Conservation (phyloP, 305 asterid species). For the Fraxinus greggii region DNA sequence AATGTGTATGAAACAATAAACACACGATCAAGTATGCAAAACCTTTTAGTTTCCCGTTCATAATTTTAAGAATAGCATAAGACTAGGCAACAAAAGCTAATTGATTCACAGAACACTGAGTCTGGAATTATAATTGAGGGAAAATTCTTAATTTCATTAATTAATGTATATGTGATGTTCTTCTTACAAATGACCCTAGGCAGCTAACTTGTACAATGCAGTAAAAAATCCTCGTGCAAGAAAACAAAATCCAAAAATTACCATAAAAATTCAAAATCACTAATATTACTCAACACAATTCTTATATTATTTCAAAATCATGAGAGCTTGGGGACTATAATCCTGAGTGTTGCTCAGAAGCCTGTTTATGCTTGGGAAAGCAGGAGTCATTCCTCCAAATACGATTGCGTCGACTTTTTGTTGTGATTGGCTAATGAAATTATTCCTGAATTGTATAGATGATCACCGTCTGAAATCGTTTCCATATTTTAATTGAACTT, state of each 20-base stretch:
- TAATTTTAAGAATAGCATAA: background rate
- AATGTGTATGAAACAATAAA: background rate
- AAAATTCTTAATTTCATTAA: background rate
- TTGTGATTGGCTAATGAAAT: too few relatives aligned
- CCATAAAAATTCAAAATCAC: background rate
- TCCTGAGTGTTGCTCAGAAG: too few relatives aligned
- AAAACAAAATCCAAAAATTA: too few relatives aligned
- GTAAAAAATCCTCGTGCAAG: background rate
- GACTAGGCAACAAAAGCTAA: background rate
- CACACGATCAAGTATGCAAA: background rate
- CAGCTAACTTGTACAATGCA: background rate
- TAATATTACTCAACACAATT: background rate
- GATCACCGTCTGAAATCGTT: too few relatives aligned
- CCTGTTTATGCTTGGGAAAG: too few relatives aligned
- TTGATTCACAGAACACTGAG: background rate
- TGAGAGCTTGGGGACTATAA: too few relatives aligned
- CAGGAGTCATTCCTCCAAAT: too few relatives aligned
- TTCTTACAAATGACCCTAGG: background rate
- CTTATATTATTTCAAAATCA: too few relatives aligned
- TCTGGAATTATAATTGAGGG: background rate
- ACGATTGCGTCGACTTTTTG: too few relatives aligned
- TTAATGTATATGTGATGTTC: background rate
- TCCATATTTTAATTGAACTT: too few relatives aligned
- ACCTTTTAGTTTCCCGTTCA: background rate
- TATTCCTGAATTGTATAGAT: too few relatives aligned